phyloP scores from a whole-genome alignment of 306 rosid species.

The Hylodesmum podocarpum region DNA sequence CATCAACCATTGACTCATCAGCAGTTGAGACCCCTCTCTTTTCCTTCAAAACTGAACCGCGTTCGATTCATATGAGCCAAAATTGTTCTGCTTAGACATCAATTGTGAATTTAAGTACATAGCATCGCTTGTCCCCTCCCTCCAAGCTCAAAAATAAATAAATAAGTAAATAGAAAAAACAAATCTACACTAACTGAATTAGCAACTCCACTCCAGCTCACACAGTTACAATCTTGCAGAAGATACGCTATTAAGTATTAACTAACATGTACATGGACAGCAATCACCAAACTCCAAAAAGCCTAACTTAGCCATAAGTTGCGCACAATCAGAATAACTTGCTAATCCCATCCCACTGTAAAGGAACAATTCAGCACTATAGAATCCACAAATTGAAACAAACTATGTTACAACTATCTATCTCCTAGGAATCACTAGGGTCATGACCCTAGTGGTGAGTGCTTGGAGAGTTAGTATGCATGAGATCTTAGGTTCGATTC shows the following conservation, averaged over 20 bases:
- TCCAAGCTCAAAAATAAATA: neutral
- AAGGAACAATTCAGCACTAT: neutral
- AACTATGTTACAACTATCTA: neutral
- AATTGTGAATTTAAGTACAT: neutral
- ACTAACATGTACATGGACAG: neutral
- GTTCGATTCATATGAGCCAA: neutral
- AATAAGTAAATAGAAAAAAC: neutral
- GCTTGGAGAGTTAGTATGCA: too few relatives aligned
- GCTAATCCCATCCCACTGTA: neutral
- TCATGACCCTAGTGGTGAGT: too few relatives aligned
- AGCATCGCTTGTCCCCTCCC: neutral
- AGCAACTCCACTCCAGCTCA: slow-evolving; percentile 3
- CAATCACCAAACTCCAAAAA: neutral
- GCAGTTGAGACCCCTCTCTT: neutral
- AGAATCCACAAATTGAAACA: neutral
- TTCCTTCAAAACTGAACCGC: neutral
- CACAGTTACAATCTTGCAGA: neutral
- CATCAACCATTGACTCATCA: neutral
- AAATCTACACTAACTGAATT: neutral
- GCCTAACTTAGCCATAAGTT: neutral
- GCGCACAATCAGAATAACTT: neutral
- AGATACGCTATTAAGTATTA: neutral
- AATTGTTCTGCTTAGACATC: neutral
- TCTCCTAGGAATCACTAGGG: too few relatives aligned
- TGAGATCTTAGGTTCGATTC: too few relatives aligned